phyloP scores from a whole-genome alignment of 2,329 filamentous ascomycete genomes.

The Aspergillus calidoustus region DNA sequence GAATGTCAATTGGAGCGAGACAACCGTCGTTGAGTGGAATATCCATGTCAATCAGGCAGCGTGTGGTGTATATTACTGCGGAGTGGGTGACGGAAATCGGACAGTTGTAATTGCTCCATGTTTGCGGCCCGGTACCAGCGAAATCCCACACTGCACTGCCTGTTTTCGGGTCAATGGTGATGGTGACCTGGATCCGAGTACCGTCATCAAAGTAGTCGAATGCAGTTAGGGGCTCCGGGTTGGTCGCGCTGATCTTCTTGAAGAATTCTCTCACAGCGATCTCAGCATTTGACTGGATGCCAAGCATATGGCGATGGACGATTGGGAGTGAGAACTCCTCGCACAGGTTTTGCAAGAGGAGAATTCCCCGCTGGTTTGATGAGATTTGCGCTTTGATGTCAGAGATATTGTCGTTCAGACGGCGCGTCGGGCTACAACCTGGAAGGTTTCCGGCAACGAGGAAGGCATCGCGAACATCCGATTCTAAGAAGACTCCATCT shows the following conservation, averaged over 20 bases:
- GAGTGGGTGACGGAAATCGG: slow-evolving; percentile 80
- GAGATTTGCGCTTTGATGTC: slow-evolving; percentile 86
- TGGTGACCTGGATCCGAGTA: slow-evolving; percentile 72
- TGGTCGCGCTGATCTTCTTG: slow-evolving; percentile 72
- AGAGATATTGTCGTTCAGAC: slow-evolving; percentile 80
- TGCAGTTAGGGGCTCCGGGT: neutral
- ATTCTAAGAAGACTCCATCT: slow-evolving; percentile 77
- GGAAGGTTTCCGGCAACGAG: slow-evolving; percentile 75
- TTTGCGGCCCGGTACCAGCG: slow-evolving; percentile 75
- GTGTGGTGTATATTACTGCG: slow-evolving; percentile 83
- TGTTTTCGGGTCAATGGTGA: slow-evolving; percentile 73
- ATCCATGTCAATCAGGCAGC: slow-evolving; percentile 77
- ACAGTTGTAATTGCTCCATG: slow-evolving; percentile 79
- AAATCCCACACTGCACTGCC: slow-evolving; percentile 84
- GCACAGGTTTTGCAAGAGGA: neutral
- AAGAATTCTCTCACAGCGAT: slow-evolving; percentile 73
- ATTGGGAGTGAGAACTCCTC: slow-evolving; percentile 71
- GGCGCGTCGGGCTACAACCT: slow-evolving; percentile 77
- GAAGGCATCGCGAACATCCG: slow-evolving; percentile 72
- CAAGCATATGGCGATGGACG: slow-evolving; percentile 82
- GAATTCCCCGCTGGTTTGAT: slow-evolving; percentile 78
- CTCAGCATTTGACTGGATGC: slow-evolving; percentile 81
- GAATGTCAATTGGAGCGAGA: slow-evolving; percentile 73
- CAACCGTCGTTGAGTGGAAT: slow-evolving; percentile 89
- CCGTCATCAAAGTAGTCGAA: slow-evolving; percentile 88